Base-by-base conservation (phyloP, 176 grass and related monocot species). In the Triticum turgidum region DNA sequence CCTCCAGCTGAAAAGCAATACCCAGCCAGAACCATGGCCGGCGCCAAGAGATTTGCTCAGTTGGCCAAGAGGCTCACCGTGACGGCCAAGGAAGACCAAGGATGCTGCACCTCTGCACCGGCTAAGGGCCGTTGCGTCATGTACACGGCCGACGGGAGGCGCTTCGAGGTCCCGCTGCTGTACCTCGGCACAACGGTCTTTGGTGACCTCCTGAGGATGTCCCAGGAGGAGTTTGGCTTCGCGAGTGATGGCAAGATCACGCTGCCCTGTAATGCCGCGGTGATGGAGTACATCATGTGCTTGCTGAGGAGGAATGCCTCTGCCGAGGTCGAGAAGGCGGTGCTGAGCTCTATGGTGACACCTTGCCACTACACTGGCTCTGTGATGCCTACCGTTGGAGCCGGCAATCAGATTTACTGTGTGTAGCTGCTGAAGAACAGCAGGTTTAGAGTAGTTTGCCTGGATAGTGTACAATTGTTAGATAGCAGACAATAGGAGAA, bases 151-250 rank as follows among this genome's bases (percentile, higher is more conserved):
- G 84, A 97, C 0, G 42, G 72, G 5, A 88, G 67, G 25, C 80
- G 92, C 27, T 94, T 97, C 22, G 86, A 91, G 92, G 89, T 91
- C 47, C 92, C 90, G 0, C 21, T 94, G 47, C 29, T 8, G 17
- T 89, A 83, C 52, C 92, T 97, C 3, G 65, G 83, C 63, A 91
- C n/a, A 0, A 5, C 9, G 4, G 68, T 97, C 74, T 79, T 94
- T 5, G 6, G 14, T 2, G 84, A 89, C 68, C 88, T 97, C 51
- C 81, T 91, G 20, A 44, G 76, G 58, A 54, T 92, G 83, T 89
- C 92, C 0, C 83, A 32, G 82, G 94, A 97, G 3, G 89, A 92
- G 58, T 94, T 92, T 1, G 80, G 87, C 18, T 93, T 90, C 32
- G 38, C 35, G 0, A 27, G 24, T 0, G 30, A 87, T 6, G 87